phyloP scores from a whole-genome alignment of 108 stramenopile species.

The Aurantiochytrium sp. region DNA sequence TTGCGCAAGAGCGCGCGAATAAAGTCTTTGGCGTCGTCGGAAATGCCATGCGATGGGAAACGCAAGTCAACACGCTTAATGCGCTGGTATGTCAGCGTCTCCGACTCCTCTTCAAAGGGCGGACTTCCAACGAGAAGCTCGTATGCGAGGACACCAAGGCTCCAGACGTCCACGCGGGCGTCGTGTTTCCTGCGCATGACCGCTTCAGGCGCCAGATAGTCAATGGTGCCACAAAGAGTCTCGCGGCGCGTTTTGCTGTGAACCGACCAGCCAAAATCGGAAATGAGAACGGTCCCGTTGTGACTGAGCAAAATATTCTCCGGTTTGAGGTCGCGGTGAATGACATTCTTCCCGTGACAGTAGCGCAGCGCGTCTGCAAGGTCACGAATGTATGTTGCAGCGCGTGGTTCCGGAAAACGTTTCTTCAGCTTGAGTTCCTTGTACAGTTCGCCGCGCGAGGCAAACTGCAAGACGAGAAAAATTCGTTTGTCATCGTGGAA shows the following conservation, averaged over 20 bases:
- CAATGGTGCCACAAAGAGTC: conserved; percentile 93
- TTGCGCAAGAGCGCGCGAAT: conserved; percentile 77
- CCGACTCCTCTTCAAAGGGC: conserved; percentile 90
- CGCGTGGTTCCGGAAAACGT: conserved; percentile 66
- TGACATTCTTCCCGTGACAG: conserved; percentile 91
- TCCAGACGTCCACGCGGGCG: conserved; percentile 50
- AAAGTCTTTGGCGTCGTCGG: conserved; percentile 85
- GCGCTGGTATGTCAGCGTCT: conserved; percentile 80
- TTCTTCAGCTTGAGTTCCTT: conserved; percentile 63
- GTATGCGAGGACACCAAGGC: conserved; percentile 70
- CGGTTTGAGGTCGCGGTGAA: conserved; percentile 98
- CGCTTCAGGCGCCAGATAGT: conserved; percentile 49
- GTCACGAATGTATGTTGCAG: conserved; percentile 78
- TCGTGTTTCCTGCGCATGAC: conserved; percentile 44
- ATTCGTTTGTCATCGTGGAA: conserved; percentile 92
- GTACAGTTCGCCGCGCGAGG: conserved; percentile 91
- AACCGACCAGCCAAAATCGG: conserved; percentile 99
- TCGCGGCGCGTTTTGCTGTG: conserved; percentile 83
- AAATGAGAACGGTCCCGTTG: conserved; percentile 87
- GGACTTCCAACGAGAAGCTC: conserved; percentile 89
- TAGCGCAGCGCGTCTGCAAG: conserved; percentile 76
- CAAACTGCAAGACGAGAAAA: conserved; percentile 93
- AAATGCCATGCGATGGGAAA: conserved; percentile 66
- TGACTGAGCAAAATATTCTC: conserved; percentile 92
- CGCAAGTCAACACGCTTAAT: conserved; percentile 82